phyloP scores from a whole-genome alignment of 495 filamentous ascomycete genomes.

The Xylaria intraflava region DNA sequence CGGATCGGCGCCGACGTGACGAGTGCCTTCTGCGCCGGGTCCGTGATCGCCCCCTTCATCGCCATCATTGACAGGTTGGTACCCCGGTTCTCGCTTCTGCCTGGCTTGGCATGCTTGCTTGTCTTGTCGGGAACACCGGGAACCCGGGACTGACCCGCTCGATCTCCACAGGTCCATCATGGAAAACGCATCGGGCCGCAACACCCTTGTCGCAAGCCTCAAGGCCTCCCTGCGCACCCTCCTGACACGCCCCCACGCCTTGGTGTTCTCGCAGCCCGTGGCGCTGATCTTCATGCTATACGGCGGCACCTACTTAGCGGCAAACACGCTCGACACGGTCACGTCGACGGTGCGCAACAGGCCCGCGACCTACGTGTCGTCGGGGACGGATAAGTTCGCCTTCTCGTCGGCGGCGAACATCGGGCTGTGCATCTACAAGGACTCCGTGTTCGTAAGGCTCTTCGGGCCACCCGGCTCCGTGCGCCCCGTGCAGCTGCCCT shows the following conservation, averaged over 20 bases:
- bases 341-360: conserved; percentile 56
- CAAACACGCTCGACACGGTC: conserved; percentile 79
- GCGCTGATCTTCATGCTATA: conserved; percentile 83
- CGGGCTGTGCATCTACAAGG: conserved; percentile 86
- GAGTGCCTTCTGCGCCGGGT: conserved; percentile 71
- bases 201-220: conserved; percentile 62
- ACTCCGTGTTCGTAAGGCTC: conserved; percentile 74
- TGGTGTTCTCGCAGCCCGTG: conserved; percentile 76
- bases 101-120: no score
- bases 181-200: conserved; percentile 83
- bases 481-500: conserved; percentile 52
- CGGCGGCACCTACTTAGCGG: conserved; percentile 83
- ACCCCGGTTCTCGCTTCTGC: neutral
- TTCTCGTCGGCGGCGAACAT: conserved; percentile 82
- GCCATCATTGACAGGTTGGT: conserved; percentile 81
- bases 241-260: conserved; percentile 57
- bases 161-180: conserved; percentile 68
- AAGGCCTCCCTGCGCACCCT: conserved; percentile 56
- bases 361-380: conserved; percentile 53
- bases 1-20: conserved; percentile 66
- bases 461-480: conserved; percentile 57
- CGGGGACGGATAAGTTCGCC: conserved; percentile 75
- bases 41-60: conserved; percentile 78
- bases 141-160: conserved; percentile 13
- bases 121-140: no score